Evolutionary conservation across 257 asterid species (phyloP).

Genomic region (Jacaranda mimosifolia): DNA sequence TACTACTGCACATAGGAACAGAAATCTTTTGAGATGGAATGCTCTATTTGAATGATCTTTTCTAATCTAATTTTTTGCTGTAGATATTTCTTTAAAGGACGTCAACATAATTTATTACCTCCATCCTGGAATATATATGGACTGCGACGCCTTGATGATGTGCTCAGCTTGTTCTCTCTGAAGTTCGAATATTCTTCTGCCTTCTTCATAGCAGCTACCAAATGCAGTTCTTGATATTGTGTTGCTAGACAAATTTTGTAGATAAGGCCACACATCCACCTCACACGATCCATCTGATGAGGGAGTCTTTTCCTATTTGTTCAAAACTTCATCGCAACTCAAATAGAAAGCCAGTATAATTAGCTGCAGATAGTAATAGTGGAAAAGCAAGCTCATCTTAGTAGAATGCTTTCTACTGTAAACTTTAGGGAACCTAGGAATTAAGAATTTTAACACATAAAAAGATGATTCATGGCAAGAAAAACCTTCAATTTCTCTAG

Average conservation of each 20-base stretch:
- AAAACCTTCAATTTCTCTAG: slow-evolving; percentile 57
- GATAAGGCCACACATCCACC: slow-evolving; percentile 57
- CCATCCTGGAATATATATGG: slow-evolving; percentile 52
- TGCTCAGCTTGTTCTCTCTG: slow-evolving; percentile 52
- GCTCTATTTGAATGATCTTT: too few relatives aligned
- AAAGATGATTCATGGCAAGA: background rate
- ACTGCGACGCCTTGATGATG: slow-evolving; percentile 24
- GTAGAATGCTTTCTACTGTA: too few relatives aligned
- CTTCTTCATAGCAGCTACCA: slow-evolving; percentile 63
- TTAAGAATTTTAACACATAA: too few relatives aligned
- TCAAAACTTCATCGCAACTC: slow-evolving; percentile 49
- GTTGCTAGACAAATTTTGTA: slow-evolving; percentile 45
- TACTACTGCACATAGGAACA: too few relatives aligned
- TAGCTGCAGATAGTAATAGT: slow-evolving; percentile 33
- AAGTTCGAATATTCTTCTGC: slow-evolving; percentile 53
- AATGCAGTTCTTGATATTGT: slow-evolving; percentile 62
- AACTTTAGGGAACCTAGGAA: background rate
- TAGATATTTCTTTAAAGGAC: background rate
- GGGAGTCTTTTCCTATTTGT: slow-evolving; percentile 48
- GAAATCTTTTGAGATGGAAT: too few relatives aligned
- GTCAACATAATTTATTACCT: slow-evolving; percentile 40
- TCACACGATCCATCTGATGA: slow-evolving; percentile 38
- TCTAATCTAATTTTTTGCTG: background rate
- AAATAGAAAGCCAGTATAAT: slow-evolving; percentile 53
- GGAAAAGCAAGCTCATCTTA: background rate